Evolutionary conservation across 2,329 filamentous ascomycete genomes (phyloP).

Genomic region (Fusarium verticillioides): DNA sequence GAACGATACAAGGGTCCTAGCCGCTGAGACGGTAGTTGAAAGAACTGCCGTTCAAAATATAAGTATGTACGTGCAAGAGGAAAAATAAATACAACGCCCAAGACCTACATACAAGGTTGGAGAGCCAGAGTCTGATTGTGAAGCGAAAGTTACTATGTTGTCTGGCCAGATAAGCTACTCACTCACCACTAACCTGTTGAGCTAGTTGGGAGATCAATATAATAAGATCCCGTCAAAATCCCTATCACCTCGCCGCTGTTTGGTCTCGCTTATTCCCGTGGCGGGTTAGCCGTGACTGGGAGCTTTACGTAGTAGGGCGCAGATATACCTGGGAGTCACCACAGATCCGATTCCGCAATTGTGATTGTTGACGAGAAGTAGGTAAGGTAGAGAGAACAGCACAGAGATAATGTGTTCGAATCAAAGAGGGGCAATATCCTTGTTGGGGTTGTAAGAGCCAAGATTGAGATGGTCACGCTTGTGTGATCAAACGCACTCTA

Average conservation of each 20-base stretch:
- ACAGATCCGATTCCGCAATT: constrained; percentile 11
- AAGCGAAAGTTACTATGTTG: constrained; percentile 12
- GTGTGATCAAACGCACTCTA: neutral
- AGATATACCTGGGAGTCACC: constrained; percentile 9
- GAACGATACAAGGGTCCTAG: constrained; percentile 17
- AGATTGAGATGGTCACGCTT: neutral
- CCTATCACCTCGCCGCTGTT: neutral
- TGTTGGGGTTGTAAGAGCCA: constrained; percentile 16
- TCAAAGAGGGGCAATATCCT: constrained; percentile 15
- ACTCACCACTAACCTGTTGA: neutral
- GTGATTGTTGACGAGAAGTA: constrained; percentile 2
- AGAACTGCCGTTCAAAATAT: neutral
- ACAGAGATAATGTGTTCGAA: neutral
- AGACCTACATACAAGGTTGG: neutral
- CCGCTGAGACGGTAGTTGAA: constrained; percentile 15
- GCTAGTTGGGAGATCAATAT: constrained; percentile 9
- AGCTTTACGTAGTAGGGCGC: neutral
- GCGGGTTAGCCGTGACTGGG: neutral
- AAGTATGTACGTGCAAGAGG: neutral
- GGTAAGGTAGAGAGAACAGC: neutral
- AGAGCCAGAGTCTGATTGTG: neutral
- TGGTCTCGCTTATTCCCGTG: constrained; percentile 17
- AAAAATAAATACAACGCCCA: neutral
- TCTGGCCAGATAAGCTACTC: constrained; percentile 1
- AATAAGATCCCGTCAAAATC: neutral